Evolutionary conservation across 1,284 basidiomycete genomes (phyloP).

Genomic region (Flammula alnicola): DNA sequence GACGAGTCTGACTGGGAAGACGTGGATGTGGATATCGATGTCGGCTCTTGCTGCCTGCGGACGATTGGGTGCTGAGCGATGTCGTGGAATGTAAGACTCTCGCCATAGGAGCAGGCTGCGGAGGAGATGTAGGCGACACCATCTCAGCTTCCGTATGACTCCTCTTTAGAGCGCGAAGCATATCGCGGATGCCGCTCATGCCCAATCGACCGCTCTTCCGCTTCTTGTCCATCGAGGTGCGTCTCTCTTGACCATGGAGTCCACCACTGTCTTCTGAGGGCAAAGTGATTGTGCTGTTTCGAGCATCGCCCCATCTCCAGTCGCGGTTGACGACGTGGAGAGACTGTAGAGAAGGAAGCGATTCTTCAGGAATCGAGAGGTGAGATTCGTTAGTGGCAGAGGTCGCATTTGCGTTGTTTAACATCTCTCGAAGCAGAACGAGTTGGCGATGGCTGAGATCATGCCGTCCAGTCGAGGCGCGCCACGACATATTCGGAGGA

Average conservation of each 20-base stretch:
- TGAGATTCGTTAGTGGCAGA: conserved; percentile 9
- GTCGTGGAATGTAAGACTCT: conserved; percentile 43
- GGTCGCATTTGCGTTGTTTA: conserved; percentile 41
- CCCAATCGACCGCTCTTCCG: conserved; percentile 57
- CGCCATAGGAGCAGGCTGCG: too few relatives aligned
- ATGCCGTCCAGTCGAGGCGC: conserved; percentile 77
- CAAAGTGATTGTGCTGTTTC: conserved; percentile 73
- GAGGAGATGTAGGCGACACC: conserved; percentile 20
- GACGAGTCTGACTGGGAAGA: conserved; percentile 27
- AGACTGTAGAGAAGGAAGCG: conserved; percentile 43
- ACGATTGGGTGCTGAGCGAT: conserved; percentile 65
- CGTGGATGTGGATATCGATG: conserved; percentile 42
- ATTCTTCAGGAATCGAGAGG: conserved; percentile 36
- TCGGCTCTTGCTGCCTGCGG: conserved; percentile 43
- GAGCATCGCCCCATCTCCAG: conserved; percentile 76
- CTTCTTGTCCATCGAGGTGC: conserved; percentile 45
- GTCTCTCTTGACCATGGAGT: conserved; percentile 7
- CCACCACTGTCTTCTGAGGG: conserved; percentile 62
- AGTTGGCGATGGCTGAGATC: conserved; percentile 70
- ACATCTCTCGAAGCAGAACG: conserved; percentile 58
- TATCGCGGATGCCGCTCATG: conserved; percentile 73
- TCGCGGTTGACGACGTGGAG: conserved; percentile 49
- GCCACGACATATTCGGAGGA: conserved; percentile 54
- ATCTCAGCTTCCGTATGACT: conserved; percentile 30
- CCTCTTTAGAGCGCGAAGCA: conserved; percentile 67